Evolutionary conservation across 768 basidiomycete genomes (phyloP), one percentile per base, ranked within the genome.

Genomic region (Tylopilus felleus): DNA sequence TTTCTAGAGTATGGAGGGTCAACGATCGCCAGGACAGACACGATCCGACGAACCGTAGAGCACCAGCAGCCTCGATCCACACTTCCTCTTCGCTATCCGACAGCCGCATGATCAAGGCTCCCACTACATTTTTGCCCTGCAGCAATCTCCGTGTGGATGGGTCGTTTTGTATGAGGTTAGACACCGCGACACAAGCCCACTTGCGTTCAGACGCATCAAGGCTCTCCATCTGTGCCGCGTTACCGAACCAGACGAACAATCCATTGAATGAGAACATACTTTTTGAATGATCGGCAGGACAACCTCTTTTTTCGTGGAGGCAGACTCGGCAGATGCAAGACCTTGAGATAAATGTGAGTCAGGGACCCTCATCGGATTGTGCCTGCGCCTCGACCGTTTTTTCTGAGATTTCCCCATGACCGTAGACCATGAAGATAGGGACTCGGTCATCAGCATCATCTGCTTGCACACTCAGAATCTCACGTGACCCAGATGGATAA

Each of bases 151-250:
- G 77, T 14, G 95, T 97, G 8, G 92, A 91, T 19, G 94, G 88
- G 69, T 98, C 95, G 60, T 96, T 96, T 68, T 94, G 90, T 57
- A 96, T 96, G 46, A 98, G 75, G 69, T 92, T 96, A 12, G 91
- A 93, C n/a, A 96, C 88, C 1, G 94, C 93, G 22, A 94, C 93
- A 68, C 94, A 96, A 4, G 94, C 93, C 94, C 93, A 97, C 67
- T 92, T 91, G 49, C 95, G 83, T 60, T 98, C 95, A 1, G 79
- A 73, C 8, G 80, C 77, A 60, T 96, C 92, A 6, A 82, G 61
- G 68, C 85, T 84, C 63, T 85, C 82, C 79, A 93, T 85, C 90
- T 92, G 59, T 16, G 25, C 44, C 44, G 46, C 42, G 54, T 51
- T 27, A 38, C 39, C 43, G 47, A 46, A 28, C 51, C 40, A 42